Evolutionary conservation across 2,329 filamentous ascomycete species (phyloP).

Genomic region (Pseudocercospora ulei): DNA sequence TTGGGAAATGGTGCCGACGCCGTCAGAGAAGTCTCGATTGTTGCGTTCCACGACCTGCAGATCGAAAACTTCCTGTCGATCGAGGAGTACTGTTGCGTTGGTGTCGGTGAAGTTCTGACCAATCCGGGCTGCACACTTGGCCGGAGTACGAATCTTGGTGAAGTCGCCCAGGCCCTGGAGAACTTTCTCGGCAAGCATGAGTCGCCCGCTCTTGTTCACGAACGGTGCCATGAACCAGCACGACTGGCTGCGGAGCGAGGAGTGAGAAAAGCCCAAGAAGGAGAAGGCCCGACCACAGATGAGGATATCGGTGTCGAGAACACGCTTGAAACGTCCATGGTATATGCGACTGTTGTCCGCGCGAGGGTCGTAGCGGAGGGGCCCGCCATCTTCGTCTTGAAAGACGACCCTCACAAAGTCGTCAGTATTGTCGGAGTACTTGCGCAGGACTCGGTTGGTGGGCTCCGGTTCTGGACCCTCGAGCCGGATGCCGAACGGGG

Average conservation of each 20-base stretch:
- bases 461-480: constrained; percentile 49
- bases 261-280: constrained; percentile 73
- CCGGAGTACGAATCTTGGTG: constrained; percentile 44
- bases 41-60: constrained; percentile 49
- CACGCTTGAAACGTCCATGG: constrained; percentile 50
- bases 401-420: constrained; percentile 64
- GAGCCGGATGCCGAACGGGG: constrained; percentile 37
- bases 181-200: constrained; percentile 35
- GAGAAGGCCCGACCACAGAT: constrained; percentile 55
- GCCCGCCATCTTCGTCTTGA: constrained; percentile 60
- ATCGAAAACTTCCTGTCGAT: constrained; percentile 28
- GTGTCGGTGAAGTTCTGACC: constrained; percentile 67
- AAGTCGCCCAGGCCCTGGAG: constrained; percentile 45
- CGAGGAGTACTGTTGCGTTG: constrained; percentile 50
- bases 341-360: constrained; percentile 45
- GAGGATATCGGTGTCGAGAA: constrained; percentile 51
- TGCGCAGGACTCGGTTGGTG: constrained; percentile 62
- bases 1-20: constrained; percentile 62
- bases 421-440: constrained; percentile 50
- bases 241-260: constrained; percentile 60
- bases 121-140: constrained; percentile 51
- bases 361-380: constrained; percentile 49
- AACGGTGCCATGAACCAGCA: constrained; percentile 57
- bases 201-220: constrained; percentile 25
- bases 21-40: constrained; percentile 62